Conservation (phyloP, 805 yeast species). For the Sugiyamaella mastotermitis region DNA sequence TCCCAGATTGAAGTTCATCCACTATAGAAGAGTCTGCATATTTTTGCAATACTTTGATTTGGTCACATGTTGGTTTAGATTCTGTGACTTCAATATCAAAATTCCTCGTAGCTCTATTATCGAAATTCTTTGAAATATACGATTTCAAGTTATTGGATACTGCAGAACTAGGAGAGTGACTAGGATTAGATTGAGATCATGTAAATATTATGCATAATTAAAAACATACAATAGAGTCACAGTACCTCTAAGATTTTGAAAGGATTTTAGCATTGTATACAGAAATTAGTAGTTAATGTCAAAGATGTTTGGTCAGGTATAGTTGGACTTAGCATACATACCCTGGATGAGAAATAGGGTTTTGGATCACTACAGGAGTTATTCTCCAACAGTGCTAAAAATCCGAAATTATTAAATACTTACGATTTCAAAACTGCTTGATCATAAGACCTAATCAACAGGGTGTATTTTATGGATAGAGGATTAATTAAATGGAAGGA, state of each 20-base stretch:
- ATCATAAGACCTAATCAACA: too few relatives aligned
- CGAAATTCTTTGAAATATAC: constrained; percentile 15
- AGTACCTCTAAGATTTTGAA: constrained; percentile 25
- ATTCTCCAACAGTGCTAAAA: too few relatives aligned
- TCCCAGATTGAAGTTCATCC: background rate
- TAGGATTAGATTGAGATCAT: constrained; percentile 2
- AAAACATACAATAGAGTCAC: constrained; percentile 28
- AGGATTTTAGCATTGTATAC: constrained; percentile 26
- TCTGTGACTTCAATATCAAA: constrained; percentile 29
- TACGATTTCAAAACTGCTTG: too few relatives aligned
- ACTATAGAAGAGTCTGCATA: constrained; percentile 7
- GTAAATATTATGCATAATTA: background rate
- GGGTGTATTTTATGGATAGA: too few relatives aligned
- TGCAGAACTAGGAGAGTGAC: constrained; percentile 21
- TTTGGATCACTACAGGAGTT: too few relatives aligned
- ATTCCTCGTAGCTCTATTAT: constrained; percentile 17
- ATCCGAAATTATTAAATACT: too few relatives aligned
- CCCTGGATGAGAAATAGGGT: too few relatives aligned
- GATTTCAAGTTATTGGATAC: constrained; percentile 17
- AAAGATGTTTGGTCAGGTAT: too few relatives aligned
- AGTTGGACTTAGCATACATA: too few relatives aligned
- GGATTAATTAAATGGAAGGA: too few relatives aligned
- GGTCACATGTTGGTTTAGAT: constrained; percentile 28
- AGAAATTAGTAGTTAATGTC: too few relatives aligned
- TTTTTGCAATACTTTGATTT: constrained; percentile 16